phyloP scores from a whole-genome alignment of 192 early-diverging fungal genomes.

The Backusella australiensis region DNA sequence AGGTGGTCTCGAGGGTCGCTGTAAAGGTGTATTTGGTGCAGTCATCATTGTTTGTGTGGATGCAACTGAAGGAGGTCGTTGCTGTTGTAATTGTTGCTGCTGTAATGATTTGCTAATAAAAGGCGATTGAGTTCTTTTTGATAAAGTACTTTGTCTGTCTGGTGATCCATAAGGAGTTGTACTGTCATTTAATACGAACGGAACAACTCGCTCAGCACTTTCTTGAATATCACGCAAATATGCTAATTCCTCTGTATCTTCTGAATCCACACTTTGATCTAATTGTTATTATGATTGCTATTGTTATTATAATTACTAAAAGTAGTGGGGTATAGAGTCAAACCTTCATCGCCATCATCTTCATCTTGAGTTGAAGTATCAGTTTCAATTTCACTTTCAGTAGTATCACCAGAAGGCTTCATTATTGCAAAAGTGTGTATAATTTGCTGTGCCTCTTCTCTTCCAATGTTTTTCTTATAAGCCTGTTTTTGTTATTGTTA shows the following conservation, averaged over 20 bases:
- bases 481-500: slow-evolving; percentile 11
- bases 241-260: slow-evolving; percentile 33
- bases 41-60: slow-evolving; percentile 10
- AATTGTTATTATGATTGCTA: background rate
- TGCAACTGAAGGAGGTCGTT: background rate
- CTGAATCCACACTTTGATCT: background rate
- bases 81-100: background rate
- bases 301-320: background rate
- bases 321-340: background rate
- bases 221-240: slow-evolving; percentile 34
- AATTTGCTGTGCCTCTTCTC: slow-evolving; percentile 31
- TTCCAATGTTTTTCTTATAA: slow-evolving; percentile 11
- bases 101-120: background rate
- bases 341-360: slow-evolving; percentile 2
- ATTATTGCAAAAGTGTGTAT: slow-evolving; percentile 27
- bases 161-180: background rate
- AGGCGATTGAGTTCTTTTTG: slow-evolving; percentile 1
- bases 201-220: background rate
- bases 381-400: slow-evolving; percentile 6
- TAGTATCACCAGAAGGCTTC: slow-evolving; percentile 18
- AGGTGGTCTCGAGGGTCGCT: background rate
- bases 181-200: background rate
- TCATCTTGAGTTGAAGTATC: slow-evolving; percentile 15
- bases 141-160: background rate
- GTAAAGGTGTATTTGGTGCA: slow-evolving; percentile 11